Percentiles rank a stretch among this genome's conserved stretches.
phyloP scores from a whole-genome alignment of 2,329 filamentous ascomycete species.

The Coleophoma cylindrospora region DNA sequence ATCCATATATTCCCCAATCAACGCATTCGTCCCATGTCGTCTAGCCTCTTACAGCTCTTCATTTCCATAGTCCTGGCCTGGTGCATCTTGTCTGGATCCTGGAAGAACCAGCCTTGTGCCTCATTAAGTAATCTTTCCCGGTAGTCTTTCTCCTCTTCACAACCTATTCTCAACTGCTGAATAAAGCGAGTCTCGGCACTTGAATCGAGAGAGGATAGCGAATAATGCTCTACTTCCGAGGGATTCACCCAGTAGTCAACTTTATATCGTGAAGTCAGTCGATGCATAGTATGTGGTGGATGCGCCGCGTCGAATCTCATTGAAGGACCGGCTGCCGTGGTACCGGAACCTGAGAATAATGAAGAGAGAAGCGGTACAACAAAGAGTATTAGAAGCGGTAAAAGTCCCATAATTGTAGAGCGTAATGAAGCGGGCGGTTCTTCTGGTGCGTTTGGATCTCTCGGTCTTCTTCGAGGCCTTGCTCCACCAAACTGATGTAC shows the following conservation, averaged over 20 bases:
- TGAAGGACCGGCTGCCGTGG: slow-evolving; percentile 53
- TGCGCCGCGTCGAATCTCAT: slow-evolving; percentile 71
- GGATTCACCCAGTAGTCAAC: slow-evolving; percentile 86
- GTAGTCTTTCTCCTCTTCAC: slow-evolving; percentile 65
- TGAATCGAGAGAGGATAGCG: slow-evolving; percentile 67
- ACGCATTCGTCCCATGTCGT: slow-evolving; percentile 35
- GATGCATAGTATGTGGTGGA: slow-evolving; percentile 69
- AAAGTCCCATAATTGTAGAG: slow-evolving; percentile 62
- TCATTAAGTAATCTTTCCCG: slow-evolving; percentile 53
- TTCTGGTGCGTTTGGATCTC: slow-evolving; percentile 50
- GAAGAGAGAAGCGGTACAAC: slow-evolving; percentile 79
- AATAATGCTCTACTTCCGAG: slow-evolving; percentile 66
- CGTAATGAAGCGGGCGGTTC: slow-evolving; percentile 43
- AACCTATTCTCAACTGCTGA: slow-evolving; percentile 61
- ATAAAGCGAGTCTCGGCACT: slow-evolving; percentile 72
- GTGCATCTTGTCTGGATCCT: slow-evolving; percentile 55
- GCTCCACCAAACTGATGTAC: slow-evolving; percentile 93
- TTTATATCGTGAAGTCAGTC: slow-evolving; percentile 64
- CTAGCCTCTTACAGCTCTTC: slow-evolving; percentile 52
- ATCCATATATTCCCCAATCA: too few species aligned
- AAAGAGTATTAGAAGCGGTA: slow-evolving; percentile 87
- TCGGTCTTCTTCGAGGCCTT: slow-evolving; percentile 70
- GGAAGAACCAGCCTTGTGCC: slow-evolving; percentile 66
- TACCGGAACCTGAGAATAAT: slow-evolving; percentile 57
- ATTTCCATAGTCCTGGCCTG: slow-evolving; percentile 46